A percentile compares a stretch with the other conserved stretches of the same genome.
Conservation (phyloP, 2,329 filamentous ascomycete species). For the Orbilia oligospora region DNA sequence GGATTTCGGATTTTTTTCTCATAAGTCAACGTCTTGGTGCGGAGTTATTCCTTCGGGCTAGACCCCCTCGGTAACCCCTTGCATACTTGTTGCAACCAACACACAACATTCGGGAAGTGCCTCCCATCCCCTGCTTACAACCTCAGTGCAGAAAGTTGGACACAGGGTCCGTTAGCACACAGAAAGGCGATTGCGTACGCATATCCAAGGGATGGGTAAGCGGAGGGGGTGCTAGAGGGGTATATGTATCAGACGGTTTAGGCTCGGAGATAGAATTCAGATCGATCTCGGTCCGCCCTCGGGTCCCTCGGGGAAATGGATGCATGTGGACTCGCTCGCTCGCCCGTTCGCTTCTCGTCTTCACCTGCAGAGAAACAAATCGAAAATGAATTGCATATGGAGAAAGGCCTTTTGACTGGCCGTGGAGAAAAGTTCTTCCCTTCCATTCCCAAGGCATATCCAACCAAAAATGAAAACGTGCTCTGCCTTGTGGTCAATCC, state of each 20-base stretch:
- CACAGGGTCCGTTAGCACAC: not conserved
- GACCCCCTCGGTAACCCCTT: slow-evolving; percentile 47
- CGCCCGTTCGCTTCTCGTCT: slow-evolving; percentile 10
- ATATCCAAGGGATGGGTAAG: slow-evolving; percentile 4
- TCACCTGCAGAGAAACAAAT: slow-evolving; percentile 17
- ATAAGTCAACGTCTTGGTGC: slow-evolving; percentile 20
- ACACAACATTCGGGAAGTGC: slow-evolving; percentile 25
- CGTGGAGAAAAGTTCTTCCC: slow-evolving; percentile 35
- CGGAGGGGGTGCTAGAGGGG: slow-evolving; percentile 7
- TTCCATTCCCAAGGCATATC: slow-evolving; percentile 43
- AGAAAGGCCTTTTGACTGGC: slow-evolving; percentile 19
- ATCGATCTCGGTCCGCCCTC: slow-evolving; percentile 11
- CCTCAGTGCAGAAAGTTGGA: not conserved
- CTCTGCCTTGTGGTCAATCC: slow-evolving; percentile 54
- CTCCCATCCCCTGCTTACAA: too few species aligned
- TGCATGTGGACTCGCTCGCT: not conserved
- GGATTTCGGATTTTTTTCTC: slow-evolving; percentile 33
- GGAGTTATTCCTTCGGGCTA: slow-evolving; percentile 21
- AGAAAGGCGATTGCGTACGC: slow-evolving; percentile 21
- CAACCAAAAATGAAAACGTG: slow-evolving; percentile 47
- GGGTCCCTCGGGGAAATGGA: slow-evolving; percentile 1
- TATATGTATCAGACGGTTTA: not conserved
- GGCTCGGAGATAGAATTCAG: slow-evolving; percentile 24
- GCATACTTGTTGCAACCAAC: slow-evolving; percentile 37
- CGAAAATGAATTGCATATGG: not conserved